Percentiles rank a stretch among this genome's conserved stretches.
Conservation (phyloP, 177 flowering plant species). For the Vitis hybrid region DNA sequence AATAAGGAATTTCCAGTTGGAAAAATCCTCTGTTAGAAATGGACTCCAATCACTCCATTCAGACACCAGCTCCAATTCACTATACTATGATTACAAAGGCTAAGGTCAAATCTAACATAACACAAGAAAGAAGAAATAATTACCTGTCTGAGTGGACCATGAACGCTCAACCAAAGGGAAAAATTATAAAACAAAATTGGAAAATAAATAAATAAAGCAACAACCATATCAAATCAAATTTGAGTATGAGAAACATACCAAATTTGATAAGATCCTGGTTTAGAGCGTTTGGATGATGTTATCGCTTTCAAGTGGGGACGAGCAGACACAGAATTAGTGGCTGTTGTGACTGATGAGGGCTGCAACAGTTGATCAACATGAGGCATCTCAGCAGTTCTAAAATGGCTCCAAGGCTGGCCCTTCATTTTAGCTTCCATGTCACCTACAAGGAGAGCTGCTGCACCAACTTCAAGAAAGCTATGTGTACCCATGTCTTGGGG, state of each 20-base stretch:
- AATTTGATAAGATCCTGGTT: constrained; percentile 68
- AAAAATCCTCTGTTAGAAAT: too few relatives aligned
- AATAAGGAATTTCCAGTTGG: too few relatives aligned
- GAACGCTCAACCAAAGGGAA: neutral
- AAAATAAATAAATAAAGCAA: neutral
- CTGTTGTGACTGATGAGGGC: constrained; percentile 74
- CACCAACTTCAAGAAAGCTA: constrained; percentile 90
- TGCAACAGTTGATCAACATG: constrained; percentile 79
- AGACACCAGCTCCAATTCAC: too few relatives aligned
- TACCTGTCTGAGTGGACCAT: too few relatives aligned
- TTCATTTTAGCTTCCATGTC: constrained; percentile 80
- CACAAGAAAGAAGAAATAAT: too few relatives aligned
- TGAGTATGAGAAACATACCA: constrained; percentile 52
- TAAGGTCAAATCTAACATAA: too few relatives aligned
- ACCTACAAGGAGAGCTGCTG: constrained; percentile 90
- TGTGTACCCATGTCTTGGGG: constrained; percentile 53
- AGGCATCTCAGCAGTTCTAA: constrained; percentile 58
- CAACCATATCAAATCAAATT: constrained; percentile 1
- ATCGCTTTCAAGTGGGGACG: constrained; percentile 85
- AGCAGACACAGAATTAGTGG: constrained; percentile 68
- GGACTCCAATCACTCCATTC: too few relatives aligned
- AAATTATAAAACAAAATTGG: neutral
- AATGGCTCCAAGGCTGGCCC: constrained; percentile 58
- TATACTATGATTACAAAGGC: too few relatives aligned
- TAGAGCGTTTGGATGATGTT: constrained; percentile 86